Percentiles rank a stretch among this genome's conserved stretches.
Evolutionary conservation across 208 protist species (phyloP).

Genomic region (Leishmania tarentolae): DNA sequence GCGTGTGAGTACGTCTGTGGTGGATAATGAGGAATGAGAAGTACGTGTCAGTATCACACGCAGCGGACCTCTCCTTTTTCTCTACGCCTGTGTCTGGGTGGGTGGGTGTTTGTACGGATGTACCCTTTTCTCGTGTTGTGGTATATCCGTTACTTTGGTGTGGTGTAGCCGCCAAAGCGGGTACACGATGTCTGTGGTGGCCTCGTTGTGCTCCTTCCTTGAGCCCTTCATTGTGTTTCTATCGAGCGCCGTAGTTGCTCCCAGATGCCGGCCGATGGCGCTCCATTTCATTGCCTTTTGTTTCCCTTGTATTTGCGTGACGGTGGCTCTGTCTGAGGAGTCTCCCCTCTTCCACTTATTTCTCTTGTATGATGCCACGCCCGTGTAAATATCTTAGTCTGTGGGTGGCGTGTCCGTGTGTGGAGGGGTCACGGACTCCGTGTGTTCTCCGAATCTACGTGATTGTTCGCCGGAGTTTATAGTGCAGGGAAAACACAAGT

Average conservation of each 20-base stretch:
- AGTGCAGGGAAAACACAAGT: not conserved
- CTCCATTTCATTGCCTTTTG: not conserved
- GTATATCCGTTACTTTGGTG: not conserved
- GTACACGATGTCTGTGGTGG: not conserved
- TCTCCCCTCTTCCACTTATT: not conserved
- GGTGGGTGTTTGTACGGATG: not conserved
- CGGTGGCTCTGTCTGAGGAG: not conserved
- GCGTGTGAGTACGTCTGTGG: not conserved
- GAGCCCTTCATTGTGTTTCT: not conserved
- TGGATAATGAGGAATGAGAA: not conserved
- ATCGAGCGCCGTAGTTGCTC: not conserved
- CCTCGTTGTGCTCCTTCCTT: conserved; percentile 6
- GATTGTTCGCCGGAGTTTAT: not conserved
- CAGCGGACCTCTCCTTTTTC: not conserved
- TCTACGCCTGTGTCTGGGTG: not conserved
- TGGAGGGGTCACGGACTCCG: not conserved
- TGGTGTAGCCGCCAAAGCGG: not conserved
- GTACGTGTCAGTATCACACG: not conserved
- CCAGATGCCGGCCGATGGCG: not conserved
- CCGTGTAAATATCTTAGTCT: not conserved
- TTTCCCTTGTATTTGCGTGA: not conserved
- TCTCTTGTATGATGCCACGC: not conserved
- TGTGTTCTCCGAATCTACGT: not conserved
- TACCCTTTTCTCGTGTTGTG: not conserved
- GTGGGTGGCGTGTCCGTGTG: not conserved